Conservation (phyloP, 148 eudicot species). For the Chenopodium formosanum region DNA sequence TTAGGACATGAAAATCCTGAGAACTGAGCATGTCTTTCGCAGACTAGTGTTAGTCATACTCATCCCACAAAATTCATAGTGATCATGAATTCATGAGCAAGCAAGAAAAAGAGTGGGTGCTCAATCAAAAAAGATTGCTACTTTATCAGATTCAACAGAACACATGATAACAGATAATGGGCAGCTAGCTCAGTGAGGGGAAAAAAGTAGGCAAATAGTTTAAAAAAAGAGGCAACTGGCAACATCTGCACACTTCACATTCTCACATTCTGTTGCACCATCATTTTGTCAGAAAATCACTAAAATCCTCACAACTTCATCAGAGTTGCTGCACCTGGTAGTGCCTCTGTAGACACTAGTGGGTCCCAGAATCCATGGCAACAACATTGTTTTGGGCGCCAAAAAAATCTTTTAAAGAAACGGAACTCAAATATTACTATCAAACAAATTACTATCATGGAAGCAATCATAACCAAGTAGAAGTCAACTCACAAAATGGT, state of each 20-base stretch:
- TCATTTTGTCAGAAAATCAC: slow-evolving; percentile 27
- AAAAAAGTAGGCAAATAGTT: slow-evolving; percentile 18
- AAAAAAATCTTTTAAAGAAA: slow-evolving; percentile 16
- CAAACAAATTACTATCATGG: slow-evolving; percentile 37
- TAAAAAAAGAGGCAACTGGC: slow-evolving; percentile 1
- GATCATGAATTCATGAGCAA: slow-evolving; percentile 14
- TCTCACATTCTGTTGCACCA: slow-evolving; percentile 26
- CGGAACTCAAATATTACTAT: slow-evolving; percentile 12
- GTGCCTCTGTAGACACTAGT: slow-evolving; percentile 3
- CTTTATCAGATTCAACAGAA: slow-evolving; percentile 29
- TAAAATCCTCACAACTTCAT: slow-evolving; percentile 13
- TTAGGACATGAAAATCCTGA: not conserved
- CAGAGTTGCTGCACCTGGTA: slow-evolving; percentile 11
- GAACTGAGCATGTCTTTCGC: not conserved
- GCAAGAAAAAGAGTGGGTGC: slow-evolving; percentile 14
- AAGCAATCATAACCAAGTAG: slow-evolving; percentile 44
- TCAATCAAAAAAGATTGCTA: slow-evolving; percentile 10
- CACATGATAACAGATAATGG: slow-evolving; percentile 28
- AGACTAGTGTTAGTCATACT: not conserved
- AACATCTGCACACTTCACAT: slow-evolving; percentile 13
- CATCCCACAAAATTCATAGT: slow-evolving; percentile 6
- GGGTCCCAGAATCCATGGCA: slow-evolving; percentile 32
- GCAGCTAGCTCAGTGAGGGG: slow-evolving; percentile 17
- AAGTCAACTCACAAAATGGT: slow-evolving; percentile 42
- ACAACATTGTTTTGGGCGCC: slow-evolving; percentile 21